Evolutionary conservation across 495 filamentous ascomycete genomes (phyloP).

Genomic region (Penicillium robsamsonii): DNA sequence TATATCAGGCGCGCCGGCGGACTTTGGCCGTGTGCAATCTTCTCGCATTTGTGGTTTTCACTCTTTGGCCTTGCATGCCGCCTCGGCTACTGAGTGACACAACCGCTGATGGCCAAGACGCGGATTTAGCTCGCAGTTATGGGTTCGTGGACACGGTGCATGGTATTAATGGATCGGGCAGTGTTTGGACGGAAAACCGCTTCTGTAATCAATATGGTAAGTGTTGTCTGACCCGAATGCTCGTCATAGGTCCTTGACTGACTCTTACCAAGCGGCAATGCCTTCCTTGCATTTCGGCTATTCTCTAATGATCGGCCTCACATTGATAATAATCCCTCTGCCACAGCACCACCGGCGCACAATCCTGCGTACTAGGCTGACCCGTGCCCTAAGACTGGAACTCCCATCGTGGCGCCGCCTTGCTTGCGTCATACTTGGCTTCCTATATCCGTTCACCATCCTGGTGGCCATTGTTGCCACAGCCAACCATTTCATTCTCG

Average conservation of each 20-base stretch:
- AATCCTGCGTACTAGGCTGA: slow-evolving; percentile 20
- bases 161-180: slow-evolving; percentile 56
- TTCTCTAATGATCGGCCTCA: slow-evolving; percentile 70
- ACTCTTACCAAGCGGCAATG: slow-evolving; percentile 60
- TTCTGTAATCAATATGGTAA: slow-evolving; percentile 65
- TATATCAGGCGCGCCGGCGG: slow-evolving; percentile 62
- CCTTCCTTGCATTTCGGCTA: slow-evolving; percentile 80
- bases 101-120: slow-evolving; percentile 39
- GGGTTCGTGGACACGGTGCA: slow-evolving; percentile 78
- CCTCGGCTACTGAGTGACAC: slow-evolving; percentile 64
- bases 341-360: slow-evolving; percentile 34
- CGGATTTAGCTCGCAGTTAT: slow-evolving; percentile 52
- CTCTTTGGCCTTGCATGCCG: slow-evolving; percentile 78
- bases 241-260: slow-evolving; percentile 9
- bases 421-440: slow-evolving; percentile 50
- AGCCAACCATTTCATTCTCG: slow-evolving; percentile 71
- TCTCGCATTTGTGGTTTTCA: slow-evolving; percentile 74
- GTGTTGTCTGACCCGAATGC: slow-evolving; percentile 7
- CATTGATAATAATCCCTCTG: slow-evolving; percentile 57
- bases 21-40: slow-evolving; percentile 75
- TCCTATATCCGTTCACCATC: slow-evolving; percentile 63
- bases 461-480: slow-evolving; percentile 68
- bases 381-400: slow-evolving; percentile 23
- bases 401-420: slow-evolving; percentile 47
- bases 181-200: slow-evolving; percentile 71